Conservation (phyloP, 371 early-diverging fungal species). For the Phascolomyces articulosus region DNA sequence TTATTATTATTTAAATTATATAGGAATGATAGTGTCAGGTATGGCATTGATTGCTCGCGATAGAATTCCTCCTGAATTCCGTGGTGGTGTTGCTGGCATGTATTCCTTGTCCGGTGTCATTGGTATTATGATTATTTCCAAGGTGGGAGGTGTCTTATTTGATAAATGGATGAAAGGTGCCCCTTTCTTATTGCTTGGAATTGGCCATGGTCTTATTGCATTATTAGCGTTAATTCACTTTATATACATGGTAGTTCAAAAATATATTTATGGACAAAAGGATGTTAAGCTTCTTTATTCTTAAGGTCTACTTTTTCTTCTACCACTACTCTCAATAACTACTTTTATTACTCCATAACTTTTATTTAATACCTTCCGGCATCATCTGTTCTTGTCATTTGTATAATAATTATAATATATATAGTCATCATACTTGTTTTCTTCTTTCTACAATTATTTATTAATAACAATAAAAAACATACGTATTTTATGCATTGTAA, state of each 20-base stretch:
- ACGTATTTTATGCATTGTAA: no score
- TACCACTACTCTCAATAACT: no score
- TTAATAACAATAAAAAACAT: no score
- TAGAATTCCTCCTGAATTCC: slow-evolving; percentile 49
- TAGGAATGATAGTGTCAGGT: slow-evolving; percentile 71
- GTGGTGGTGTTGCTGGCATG: slow-evolving; percentile 74
- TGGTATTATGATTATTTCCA: slow-evolving; percentile 47
- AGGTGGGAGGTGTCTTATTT: slow-evolving; percentile 64
- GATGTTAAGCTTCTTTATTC: neutral
- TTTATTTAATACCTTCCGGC: no score
- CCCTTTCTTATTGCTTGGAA: slow-evolving; percentile 63
- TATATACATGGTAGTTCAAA: neutral
- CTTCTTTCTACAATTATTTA: no score
- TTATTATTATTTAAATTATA: neutral
- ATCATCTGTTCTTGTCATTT: no score
- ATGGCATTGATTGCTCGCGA: slow-evolving; percentile 66
- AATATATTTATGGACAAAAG: neutral
- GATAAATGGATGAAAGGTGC: slow-evolving; percentile 64
- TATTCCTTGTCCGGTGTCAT: slow-evolving; percentile 72
- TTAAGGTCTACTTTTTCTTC: neutral
- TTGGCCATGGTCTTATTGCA: slow-evolving; percentile 47
- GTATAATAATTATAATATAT: no score
- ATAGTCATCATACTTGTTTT: no score
- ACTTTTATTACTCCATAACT: no score
- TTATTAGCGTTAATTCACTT: slow-evolving; percentile 5